Percentiles rank a stretch among this genome's conserved stretches.
Conservation (phyloP, 2,329 filamentous ascomycete species). For the Pseudogymnoascus destructans region DNA sequence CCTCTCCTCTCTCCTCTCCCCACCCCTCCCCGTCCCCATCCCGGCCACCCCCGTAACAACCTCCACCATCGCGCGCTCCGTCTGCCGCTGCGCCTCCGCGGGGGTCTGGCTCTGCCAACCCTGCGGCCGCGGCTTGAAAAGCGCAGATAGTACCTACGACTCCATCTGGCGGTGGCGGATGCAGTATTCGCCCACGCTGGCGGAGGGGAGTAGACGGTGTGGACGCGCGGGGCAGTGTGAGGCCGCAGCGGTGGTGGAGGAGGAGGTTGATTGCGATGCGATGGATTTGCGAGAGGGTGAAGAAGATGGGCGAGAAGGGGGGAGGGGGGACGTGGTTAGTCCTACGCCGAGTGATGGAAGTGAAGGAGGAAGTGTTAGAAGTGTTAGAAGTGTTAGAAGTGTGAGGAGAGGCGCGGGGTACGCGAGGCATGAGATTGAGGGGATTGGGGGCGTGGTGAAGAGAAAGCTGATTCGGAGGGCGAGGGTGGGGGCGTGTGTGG, state of each 20-base stretch:
- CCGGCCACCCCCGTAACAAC: slow-evolving; percentile 41
- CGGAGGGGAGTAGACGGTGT: slow-evolving; percentile 76
- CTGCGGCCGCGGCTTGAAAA: slow-evolving; percentile 60
- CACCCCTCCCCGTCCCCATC: slow-evolving; percentile 36
- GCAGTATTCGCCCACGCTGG: slow-evolving; percentile 68
- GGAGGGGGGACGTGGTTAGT: slow-evolving; percentile 15
- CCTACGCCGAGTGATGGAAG: slow-evolving; percentile 17
- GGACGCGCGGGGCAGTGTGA: slow-evolving; percentile 66
- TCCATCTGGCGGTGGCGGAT: slow-evolving; percentile 80
- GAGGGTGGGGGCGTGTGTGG: slow-evolving; percentile 69
- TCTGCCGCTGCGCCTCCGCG: slow-evolving; percentile 30
- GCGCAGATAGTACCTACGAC: slow-evolving; percentile 45
- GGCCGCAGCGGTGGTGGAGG: slow-evolving; percentile 62
- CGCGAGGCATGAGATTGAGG: slow-evolving; percentile 76
- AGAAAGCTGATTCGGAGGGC: slow-evolving; percentile 76
- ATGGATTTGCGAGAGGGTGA: too few relatives aligned
- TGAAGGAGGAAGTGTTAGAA: slow-evolving; percentile 22
- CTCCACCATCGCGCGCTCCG: slow-evolving; percentile 22
- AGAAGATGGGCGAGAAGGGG: slow-evolving; percentile 43
- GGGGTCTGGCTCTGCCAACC: slow-evolving; percentile 76
- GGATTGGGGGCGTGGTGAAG: slow-evolving; percentile 78
- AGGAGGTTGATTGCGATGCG: slow-evolving; percentile 77
- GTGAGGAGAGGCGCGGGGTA: slow-evolving; percentile 53
- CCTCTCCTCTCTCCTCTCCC: slow-evolving; percentile 40
- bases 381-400: slow-evolving; percentile 25